Base-by-base conservation (phyloP, 78 protist species). In the Cavenderia fasciculata region DNA sequence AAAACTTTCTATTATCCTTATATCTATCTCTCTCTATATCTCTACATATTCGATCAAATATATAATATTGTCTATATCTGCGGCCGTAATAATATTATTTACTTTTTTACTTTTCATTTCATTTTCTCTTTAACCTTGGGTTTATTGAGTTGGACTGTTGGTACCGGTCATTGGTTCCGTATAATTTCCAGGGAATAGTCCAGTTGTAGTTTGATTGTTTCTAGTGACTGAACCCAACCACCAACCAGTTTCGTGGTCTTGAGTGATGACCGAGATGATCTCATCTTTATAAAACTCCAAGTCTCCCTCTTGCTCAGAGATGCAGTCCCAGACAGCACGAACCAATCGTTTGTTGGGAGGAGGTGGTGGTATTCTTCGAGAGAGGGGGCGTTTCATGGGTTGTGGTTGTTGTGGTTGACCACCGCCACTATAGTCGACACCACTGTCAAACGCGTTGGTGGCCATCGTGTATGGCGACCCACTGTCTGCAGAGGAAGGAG, bases 181-280 rank as follows among this genome's bases (percentile, higher is more conserved):
- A 59, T 76, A 76, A 36, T 62, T 76, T 7, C 41, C 63, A 3
- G 87, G 87, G 61, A 78, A 78, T 56, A 78, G 18, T 40, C 87
- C 87, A 7, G 87, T 31, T 7, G 10, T 57, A n/a, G n/a, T n/a
- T n/a, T n/a, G n/a, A n/a, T n/a, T n/a, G 8, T 40, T 27, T 33
- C 73, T 61, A 65, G 62, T 62, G 18, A 38, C 41, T 34, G 74
- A 29, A 40, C 87, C 87, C 4, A 78, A 16, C 87, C 87, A 78
- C 87, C 87, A 78, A 78, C 87, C 87, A 29, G 87, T 51, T n/a
- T 54, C 87, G 44, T 78, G 76, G 27, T 78, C 87, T 65, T 78
- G 62, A 40, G 65, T 78, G 27, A 65, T 78, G 36, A 78, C 54
- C 25, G 87, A 63, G 49, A 78, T 78, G 51, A 78, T 78, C 36